phyloP scores from a whole-genome alignment of 2,329 filamentous ascomycete species.

The Alternaria sp. region DNA sequence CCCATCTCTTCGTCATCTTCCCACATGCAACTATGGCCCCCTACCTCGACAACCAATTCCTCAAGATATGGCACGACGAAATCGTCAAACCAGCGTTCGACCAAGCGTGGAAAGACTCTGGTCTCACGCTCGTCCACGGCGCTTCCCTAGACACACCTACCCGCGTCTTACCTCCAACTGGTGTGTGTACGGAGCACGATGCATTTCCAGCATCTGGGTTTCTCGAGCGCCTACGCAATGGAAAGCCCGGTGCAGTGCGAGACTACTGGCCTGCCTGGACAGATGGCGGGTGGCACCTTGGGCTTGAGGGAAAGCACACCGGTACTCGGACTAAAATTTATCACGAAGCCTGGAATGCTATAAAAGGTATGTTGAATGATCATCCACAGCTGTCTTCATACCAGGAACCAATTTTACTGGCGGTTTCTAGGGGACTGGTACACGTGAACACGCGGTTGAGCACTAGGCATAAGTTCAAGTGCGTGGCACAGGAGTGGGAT shows the following conservation, averaged over 20 bases:
- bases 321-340: conserved; percentile 12
- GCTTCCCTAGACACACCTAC: background rate
- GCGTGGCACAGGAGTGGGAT: conserved; percentile 29
- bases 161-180: conserved; percentile 4
- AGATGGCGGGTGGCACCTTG: conserved; percentile 3
- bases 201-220: conserved; percentile 11
- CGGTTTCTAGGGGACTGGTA: conserved; percentile 11
- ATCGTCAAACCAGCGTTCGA: conserved; percentile 34
- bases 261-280: conserved; percentile 23
- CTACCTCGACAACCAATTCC: conserved; percentile 17
- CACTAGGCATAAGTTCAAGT: conserved; percentile 13
- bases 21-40: conserved; percentile 15
- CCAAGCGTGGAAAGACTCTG: conserved; percentile 25
- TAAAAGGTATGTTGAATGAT: conserved; percentile 25
- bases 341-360: conserved; percentile 25
- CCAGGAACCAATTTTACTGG: conserved; percentile 24
- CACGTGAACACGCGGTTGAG: conserved; percentile 10
- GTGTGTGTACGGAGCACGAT: conserved; percentile 7
- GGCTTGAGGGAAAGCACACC: conserved; percentile 15
- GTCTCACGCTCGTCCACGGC: conserved; percentile 10
- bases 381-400: conserved; percentile 20
- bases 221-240: conserved; percentile 6
- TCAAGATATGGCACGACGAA: conserved; percentile 31
- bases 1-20: conserved; percentile 32
- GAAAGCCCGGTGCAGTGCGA: background rate